Evolutionary conservation across 108 stramenopile genomes (phyloP), one percentile per base, ranked within the genome.

Genomic region (Skeletonema tropicum): DNA sequence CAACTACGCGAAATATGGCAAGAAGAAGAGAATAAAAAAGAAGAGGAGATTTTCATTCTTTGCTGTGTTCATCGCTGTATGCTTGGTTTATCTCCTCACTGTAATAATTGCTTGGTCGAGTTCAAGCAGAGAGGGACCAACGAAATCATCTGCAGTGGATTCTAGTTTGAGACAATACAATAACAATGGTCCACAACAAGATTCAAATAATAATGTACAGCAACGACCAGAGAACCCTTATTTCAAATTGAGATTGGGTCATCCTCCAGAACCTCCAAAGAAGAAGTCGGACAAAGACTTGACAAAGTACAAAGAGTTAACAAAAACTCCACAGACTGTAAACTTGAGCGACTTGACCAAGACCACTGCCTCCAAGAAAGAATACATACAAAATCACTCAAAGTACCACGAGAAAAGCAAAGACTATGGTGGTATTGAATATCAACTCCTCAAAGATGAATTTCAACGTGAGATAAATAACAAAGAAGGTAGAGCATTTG

Each of bases 1-100:
- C 2, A 64, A 73, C 26, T 64, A 64, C 38, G 72, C 72, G n/a
- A 73, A 73, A 55, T 73, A 73, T 57, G 72, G 72, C 9, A 73
- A 73, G 5, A 64, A 52, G 48, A 64, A 52, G 11, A 29, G 46
- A 1, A 57, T 25, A 30, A 39, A 21, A 55, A 64, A 25, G 42
- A 15, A n/a, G 42, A n/a, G 42, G 4, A 45, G 42, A 45, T 45
- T 15, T 45, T 45, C 42, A 15, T 3, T 45, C 42, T 45, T n/a
- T 45, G 42, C n/a, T 45, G 42, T 15, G 15, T 45, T 45, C 15
- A 45, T 45, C 0, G 42, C 5, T 0, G 42, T 4, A 45, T 45
- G 42, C 15, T 45, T 45, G 5, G 42, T 45, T 3, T 45, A 45
- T 45, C 15, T 45, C 15, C 0, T 41, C 2, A 15, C 42, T 45